Evolutionary conservation across 495 filamentous ascomycete species (phyloP), one percentile per base, ranked within the genome.

Genomic region (Friedmanniomyces simplex): DNA sequence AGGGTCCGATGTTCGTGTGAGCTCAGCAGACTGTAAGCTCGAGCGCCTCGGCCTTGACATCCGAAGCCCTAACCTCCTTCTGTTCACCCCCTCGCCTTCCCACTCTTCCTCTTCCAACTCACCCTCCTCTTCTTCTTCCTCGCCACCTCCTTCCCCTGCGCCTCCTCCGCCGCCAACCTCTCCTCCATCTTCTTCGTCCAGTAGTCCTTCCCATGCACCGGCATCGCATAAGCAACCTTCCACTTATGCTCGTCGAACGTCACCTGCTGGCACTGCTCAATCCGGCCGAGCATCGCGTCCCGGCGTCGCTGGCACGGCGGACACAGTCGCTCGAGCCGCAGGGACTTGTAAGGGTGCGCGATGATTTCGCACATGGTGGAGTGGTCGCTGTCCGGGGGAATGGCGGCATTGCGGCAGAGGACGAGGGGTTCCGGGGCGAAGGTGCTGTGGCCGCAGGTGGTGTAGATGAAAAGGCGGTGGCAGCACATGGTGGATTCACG

Each of bases 401-500:
- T 61, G 54, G 55, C 57, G 48, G 55, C 60, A 54, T 53, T 58
- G 46, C 20, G 55, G 43, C 47, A 64, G 52, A 30, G 32, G 41
- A 58, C 24, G 11, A 62, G 30, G 16, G 53, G 59, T 24, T 16
- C 46, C 11, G 55, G 43, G 39, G 55, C 54, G 60, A 62, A 59
- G 42, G 48, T 48, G n/a, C 62, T 61, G 55, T 72, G 70, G 41
- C 70, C 70, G 60, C 69, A 71, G 43, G 55, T 57, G 0, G 62
- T 36, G 57, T 67, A 71, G 49, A 71, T 66, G 63, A 66, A 67
- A 25, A 71, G 66, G 26, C 62, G 65, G 57, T 70, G 67, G 59
- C 63, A 67, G 61, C 70, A 71, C 70, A 72, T 72, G 26, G 20
- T 36, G 49, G 11, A 24, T 3, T 10, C 3, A 12, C 22, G 46